phyloP scores from a whole-genome alignment of 2,329 filamentous ascomycete species.

The Diaporthe sp. region DNA sequence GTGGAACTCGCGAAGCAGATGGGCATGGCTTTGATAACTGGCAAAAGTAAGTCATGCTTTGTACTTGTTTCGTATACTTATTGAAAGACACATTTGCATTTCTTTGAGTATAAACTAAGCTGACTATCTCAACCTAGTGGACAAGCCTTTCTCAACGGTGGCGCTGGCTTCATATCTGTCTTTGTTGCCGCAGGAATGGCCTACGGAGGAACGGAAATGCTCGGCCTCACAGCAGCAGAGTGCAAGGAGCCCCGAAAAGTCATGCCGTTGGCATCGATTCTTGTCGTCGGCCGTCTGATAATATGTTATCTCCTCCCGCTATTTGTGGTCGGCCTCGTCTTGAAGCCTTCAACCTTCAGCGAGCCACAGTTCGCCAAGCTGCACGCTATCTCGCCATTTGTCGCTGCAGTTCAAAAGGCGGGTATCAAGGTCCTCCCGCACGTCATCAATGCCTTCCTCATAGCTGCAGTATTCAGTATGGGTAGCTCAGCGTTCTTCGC shows the following conservation, averaged over 20 bases:
- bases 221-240: constrained; percentile 59
- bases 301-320: constrained; percentile 55
- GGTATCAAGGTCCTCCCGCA: constrained; percentile 24
- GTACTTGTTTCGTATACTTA: accelerated
- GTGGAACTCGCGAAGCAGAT: constrained; percentile 51
- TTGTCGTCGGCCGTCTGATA: constrained; percentile 54
- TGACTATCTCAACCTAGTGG: neutral
- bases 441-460: constrained; percentile 33
- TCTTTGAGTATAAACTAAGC: neutral
- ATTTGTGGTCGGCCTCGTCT: constrained; percentile 50
- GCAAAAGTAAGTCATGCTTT: constrained; percentile 11
- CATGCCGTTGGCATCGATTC: constrained; percentile 54
- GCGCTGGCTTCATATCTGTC: constrained; percentile 56
- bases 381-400: constrained; percentile 45
- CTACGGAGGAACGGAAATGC: constrained; percentile 60
- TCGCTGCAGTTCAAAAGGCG: constrained; percentile 52
- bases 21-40: constrained; percentile 34
- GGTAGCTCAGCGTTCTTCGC: constrained; percentile 57
- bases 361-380: constrained; percentile 44
- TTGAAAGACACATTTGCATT: neutral
- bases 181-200: constrained; percentile 59
- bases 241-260: constrained; percentile 52
- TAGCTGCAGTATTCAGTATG: constrained; percentile 51
- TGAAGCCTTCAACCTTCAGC: constrained; percentile 48
- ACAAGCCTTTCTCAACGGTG: constrained; percentile 54